Percentiles rank a stretch among this genome's conserved stretches.
Conservation (phyloP, 805 yeast species). For the Starmerella vaccinii region DNA sequence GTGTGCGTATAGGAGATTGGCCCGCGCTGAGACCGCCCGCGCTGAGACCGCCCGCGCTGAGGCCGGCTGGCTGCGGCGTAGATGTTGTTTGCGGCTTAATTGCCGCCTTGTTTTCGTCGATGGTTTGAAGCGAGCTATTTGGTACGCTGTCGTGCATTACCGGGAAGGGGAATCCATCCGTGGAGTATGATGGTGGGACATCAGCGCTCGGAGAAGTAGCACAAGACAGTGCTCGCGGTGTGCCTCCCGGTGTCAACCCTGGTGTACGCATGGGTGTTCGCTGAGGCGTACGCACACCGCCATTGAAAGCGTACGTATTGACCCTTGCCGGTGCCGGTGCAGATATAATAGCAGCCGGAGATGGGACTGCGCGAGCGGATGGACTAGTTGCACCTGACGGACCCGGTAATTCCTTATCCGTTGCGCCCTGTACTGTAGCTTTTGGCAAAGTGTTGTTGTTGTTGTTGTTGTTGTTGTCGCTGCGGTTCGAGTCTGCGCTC, state of each 20-base stretch:
- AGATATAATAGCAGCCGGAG: background rate
- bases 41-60: too few relatives aligned
- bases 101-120: background rate
- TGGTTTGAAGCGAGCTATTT: constrained; percentile 1
- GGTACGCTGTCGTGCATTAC: background rate
- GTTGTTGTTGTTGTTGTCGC: too few relatives aligned
- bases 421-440: too few relatives aligned
- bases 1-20: background rate
- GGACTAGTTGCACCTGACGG: too few relatives aligned
- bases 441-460: background rate
- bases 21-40: too few relatives aligned
- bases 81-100: background rate
- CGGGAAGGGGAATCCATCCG: constrained; percentile 2
- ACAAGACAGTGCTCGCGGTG: background rate
- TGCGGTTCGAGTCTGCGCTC: too few relatives aligned
- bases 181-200: background rate
- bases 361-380: background rate
- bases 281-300: constrained; percentile 1
- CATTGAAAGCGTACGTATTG: constrained; percentile 1
- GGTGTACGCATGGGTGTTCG: background rate
- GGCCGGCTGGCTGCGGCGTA: background rate
- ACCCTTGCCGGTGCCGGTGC: constrained; percentile 3
- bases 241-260: background rate
- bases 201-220: background rate
- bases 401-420: too few relatives aligned